Conservation (phyloP, 345 rosid species). For the Turritis glabra region DNA sequence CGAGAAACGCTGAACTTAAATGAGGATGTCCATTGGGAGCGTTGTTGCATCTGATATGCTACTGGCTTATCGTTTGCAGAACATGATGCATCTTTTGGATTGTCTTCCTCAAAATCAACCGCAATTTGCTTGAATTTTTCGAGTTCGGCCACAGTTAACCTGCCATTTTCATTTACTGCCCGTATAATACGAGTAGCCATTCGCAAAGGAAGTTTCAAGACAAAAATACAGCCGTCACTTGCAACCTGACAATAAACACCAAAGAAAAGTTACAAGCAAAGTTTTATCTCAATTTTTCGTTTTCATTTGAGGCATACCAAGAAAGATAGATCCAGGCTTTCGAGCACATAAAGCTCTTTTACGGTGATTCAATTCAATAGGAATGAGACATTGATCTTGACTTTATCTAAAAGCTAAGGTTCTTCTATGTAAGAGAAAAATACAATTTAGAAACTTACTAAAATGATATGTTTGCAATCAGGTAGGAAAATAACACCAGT, state of each 20-base stretch:
- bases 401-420: background rate
- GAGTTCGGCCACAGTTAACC: conserved; percentile 41
- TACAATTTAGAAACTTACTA: conserved; percentile 57
- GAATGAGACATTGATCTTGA: conserved; percentile 6
- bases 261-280: background rate
- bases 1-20: conserved; percentile 78
- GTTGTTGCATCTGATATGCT: conserved; percentile 32
- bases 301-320: conserved; percentile 17
- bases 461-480: conserved; percentile 79
- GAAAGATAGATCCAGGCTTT: background rate
- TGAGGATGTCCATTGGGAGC: conserved; percentile 52
- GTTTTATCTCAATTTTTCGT: background rate
- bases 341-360: background rate
- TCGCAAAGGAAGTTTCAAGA: conserved; percentile 70
- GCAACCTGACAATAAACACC: conserved; percentile 56
- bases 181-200: conserved; percentile 58
- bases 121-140: conserved; percentile 41
- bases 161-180: conserved; percentile 47
- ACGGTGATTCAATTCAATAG: background rate
- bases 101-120: conserved; percentile 44
- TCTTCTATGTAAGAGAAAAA: background rate
- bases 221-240: conserved; percentile 76
- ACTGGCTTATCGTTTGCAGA: conserved; percentile 34
- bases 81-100: conserved; percentile 35
- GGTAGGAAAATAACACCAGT: conserved; percentile 84